Evolutionary conservation across 1,284 basidiomycete genomes (phyloP).

Genomic region (Fomitopsis pinicola): DNA sequence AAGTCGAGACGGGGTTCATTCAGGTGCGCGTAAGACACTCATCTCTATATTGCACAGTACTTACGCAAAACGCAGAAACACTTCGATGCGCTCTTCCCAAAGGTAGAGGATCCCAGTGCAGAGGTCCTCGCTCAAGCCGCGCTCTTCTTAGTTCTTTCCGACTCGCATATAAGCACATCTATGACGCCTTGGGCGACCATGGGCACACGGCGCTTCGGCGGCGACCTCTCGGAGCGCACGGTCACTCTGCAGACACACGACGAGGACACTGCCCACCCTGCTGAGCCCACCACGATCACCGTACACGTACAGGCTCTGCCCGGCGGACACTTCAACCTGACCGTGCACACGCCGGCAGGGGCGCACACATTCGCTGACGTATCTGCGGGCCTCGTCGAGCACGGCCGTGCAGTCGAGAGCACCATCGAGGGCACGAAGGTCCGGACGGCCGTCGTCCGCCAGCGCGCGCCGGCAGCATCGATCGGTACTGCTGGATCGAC

Average conservation of each 20-base stretch:
- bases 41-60: neutral
- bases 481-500: slow-evolving; percentile 46
- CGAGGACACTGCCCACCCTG: slow-evolving; percentile 13
- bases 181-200: slow-evolving; percentile 54
- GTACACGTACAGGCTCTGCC: slow-evolving; percentile 22
- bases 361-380: slow-evolving; percentile 45
- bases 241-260: slow-evolving; percentile 56
- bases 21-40: slow-evolving; percentile 40
- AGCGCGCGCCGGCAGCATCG: slow-evolving; percentile 43
- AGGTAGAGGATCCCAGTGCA: slow-evolving; percentile 48
- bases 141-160: slow-evolving; percentile 58
- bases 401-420: slow-evolving; percentile 35
- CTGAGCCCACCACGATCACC: slow-evolving; percentile 28
- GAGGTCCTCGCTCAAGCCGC: slow-evolving; percentile 76
- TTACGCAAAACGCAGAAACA: slow-evolving; percentile 58
- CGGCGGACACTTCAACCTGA: slow-evolving; percentile 49
- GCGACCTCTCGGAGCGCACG: slow-evolving; percentile 60
- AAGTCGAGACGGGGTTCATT: slow-evolving; percentile 94
- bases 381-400: slow-evolving; percentile 46
- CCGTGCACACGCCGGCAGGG: slow-evolving; percentile 35
- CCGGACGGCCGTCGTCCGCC: slow-evolving; percentile 70
- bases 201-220: slow-evolving; percentile 70
- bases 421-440: slow-evolving; percentile 44
- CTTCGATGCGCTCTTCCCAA: slow-evolving; percentile 71
- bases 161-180: neutral